Conservation (phyloP, 371 early-diverging fungal species). For the Mucor saturninus region DNA sequence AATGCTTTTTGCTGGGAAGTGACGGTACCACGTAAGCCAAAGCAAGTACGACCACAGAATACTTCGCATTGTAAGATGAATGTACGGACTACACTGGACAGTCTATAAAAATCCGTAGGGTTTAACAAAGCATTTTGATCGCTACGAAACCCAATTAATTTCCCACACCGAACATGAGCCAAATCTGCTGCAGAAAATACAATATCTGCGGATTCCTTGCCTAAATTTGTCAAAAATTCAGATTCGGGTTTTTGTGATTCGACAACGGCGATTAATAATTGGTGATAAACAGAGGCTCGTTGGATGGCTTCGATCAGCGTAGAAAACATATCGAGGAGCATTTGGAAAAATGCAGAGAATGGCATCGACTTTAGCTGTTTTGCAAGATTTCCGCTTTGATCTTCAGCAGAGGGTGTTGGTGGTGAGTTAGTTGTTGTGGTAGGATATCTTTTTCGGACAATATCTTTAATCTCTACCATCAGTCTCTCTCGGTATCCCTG, state of each 20-base stretch:
- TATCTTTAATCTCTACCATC: slow-evolving; percentile 72
- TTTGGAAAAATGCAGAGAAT: slow-evolving; percentile 79
- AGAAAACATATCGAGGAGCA: slow-evolving; percentile 73
- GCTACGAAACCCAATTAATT: slow-evolving; percentile 80
- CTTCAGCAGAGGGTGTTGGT: slow-evolving; percentile 3
- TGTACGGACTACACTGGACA: slow-evolving; percentile 75
- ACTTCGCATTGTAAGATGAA: slow-evolving; percentile 79
- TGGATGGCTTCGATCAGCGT: slow-evolving; percentile 68
- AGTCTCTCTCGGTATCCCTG: slow-evolving; percentile 76
- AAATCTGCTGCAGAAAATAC: slow-evolving; percentile 77
- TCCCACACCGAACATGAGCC: slow-evolving; percentile 87
- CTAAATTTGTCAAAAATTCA: slow-evolving; percentile 20
- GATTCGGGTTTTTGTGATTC: slow-evolving; percentile 29
- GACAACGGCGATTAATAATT: slow-evolving; percentile 54
- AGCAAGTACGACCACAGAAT: slow-evolving; percentile 82
- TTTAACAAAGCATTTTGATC: slow-evolving; percentile 90
- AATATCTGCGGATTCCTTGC: slow-evolving; percentile 65
- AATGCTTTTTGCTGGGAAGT: slow-evolving; percentile 87
- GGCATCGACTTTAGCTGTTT: slow-evolving; percentile 72
- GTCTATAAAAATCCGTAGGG: slow-evolving; percentile 83
- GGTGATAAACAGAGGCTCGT: slow-evolving; percentile 66
- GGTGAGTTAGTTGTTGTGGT: background rate
- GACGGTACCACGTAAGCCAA: slow-evolving; percentile 82
- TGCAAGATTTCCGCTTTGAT: slow-evolving; percentile 25
- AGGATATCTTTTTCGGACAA: slow-evolving; percentile 68